Percentiles rank a stretch among this genome's conserved stretches.
Conservation (phyloP, 345 rosid genomes). For the Syzygium oleosum region DNA sequence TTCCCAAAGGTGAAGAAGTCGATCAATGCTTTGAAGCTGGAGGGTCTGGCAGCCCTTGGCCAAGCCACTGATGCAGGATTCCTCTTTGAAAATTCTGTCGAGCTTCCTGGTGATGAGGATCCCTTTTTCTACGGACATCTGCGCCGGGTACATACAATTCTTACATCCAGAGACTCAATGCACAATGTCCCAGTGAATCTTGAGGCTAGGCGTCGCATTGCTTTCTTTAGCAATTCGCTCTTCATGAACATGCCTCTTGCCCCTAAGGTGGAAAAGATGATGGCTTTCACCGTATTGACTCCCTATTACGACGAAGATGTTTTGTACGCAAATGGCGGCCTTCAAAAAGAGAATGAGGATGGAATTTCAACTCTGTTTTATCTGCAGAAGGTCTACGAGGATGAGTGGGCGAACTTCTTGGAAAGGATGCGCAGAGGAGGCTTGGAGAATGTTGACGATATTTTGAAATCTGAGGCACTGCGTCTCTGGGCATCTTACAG, state of each 20-base stretch:
- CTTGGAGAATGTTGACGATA: slow-evolving; percentile 53
- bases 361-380: slow-evolving; percentile 82
- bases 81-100: slow-evolving; percentile 68
- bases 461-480: slow-evolving; percentile 58
- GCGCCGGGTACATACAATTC: slow-evolving; percentile 65
- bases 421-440: slow-evolving; percentile 86
- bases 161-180: slow-evolving; percentile 81
- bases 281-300: slow-evolving; percentile 90
- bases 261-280: slow-evolving; percentile 82
- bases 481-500: slow-evolving; percentile 94
- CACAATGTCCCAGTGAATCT: slow-evolving; percentile 65
- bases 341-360: slow-evolving; percentile 74
- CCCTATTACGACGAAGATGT: slow-evolving; percentile 92
- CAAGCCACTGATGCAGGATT: slow-evolving; percentile 37
- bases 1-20: slow-evolving; percentile 36
- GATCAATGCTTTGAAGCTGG: slow-evolving; percentile 29
- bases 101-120: slow-evolving; percentile 56
- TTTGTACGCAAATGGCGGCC: slow-evolving; percentile 52
- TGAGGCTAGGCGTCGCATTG: slow-evolving; percentile 84
- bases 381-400: slow-evolving; percentile 76
- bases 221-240: slow-evolving; percentile 87
- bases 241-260: slow-evolving; percentile 96
- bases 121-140: slow-evolving; percentile 54
- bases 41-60: slow-evolving; percentile 47
- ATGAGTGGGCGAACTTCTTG: slow-evolving; percentile 84